Evolutionary conservation across 768 basidiomycete genomes (phyloP), one percentile per base, ranked within the genome.

Genomic region (Suillus clintonianus): DNA sequence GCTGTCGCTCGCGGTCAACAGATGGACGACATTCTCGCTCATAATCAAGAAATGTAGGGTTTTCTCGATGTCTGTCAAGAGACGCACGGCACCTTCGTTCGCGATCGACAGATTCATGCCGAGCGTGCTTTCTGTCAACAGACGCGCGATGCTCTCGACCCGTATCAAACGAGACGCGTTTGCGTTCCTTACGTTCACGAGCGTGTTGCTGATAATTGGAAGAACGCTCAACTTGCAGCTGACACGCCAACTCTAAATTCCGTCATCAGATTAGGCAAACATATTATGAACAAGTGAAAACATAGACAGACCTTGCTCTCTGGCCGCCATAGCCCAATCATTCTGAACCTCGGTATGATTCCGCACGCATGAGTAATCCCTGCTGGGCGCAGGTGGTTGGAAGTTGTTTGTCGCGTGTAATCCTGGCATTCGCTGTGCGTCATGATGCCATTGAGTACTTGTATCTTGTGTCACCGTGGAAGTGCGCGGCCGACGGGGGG

Each of bases 221-320:
- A 17, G 8, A 45, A 30, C 53, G 48, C 13, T 59, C 60, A 5
- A 57, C 47, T 22, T 60, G 59, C 53, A 57, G 39, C 47, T 14
- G 27, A 43, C 42, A 42, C 8, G 17, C 27, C 19, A 19, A 32
- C 42, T 64, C 72, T 70, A 59, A 11, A 11, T 4, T 45, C 24
- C 41, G 15, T 27, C 53, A 59, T 68, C 53, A 62, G 14, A 32
- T 22, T 37, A 11, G 15, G 54, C n/a, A 13, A 36, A 19, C 19
- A 45, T 34, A 32, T 34, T 37, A 15, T 2, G 5, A 24, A 7
- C 7, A 45, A 54, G 36, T 27, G 30, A 60, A 60, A 34, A 56
- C 5, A 41, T n/a, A 37, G 32, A 24, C 59, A 14, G 34, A 74
- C 73, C 59, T 27, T 53, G 37, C 22, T 43, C 58, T 42, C 32